Conservation (phyloP, 2,329 filamentous ascomycete species). For the Plenodomus tracheiphilus region DNA sequence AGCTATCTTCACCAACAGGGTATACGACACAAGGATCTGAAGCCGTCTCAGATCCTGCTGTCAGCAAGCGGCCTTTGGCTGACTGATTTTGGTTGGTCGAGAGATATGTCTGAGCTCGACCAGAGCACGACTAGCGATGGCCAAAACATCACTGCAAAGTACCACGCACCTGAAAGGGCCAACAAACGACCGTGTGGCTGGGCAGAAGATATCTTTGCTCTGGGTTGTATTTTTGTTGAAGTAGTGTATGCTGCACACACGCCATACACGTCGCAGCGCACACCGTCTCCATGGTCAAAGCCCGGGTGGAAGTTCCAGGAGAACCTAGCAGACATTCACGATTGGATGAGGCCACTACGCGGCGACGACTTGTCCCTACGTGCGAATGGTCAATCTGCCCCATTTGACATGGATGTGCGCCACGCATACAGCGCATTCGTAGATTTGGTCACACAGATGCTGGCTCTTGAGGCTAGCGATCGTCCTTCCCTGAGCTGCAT, state of each 20-base stretch:
- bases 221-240: slow-evolving; percentile 22
- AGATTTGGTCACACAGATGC: too few species aligned
- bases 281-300: too few species aligned
- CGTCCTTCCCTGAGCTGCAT: too few species aligned
- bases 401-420: too few species aligned
- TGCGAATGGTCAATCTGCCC: too few species aligned
- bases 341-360: too few species aligned
- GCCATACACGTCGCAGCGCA: too few species aligned
- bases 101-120: slow-evolving; percentile 1
- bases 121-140: background rate
- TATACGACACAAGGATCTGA: slow-evolving; percentile 20
- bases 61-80: slow-evolving; percentile 4
- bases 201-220: slow-evolving; percentile 25
- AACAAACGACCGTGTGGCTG: slow-evolving; percentile 4
- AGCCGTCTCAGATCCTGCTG: slow-evolving; percentile 17
- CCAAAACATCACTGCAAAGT: background rate
- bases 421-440: too few species aligned
- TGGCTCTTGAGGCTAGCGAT: too few species aligned
- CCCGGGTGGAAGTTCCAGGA: too few species aligned
- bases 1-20: slow-evolving; percentile 13
- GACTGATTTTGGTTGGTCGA: slow-evolving; percentile 2
- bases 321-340: too few species aligned
- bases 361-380: too few species aligned
- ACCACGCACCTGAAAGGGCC: slow-evolving; percentile 5
- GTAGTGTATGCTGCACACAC: slow-evolving; percentile 2